Conservation (phyloP, 805 yeast genomes). For the Clavispora phyllophila region DNA sequence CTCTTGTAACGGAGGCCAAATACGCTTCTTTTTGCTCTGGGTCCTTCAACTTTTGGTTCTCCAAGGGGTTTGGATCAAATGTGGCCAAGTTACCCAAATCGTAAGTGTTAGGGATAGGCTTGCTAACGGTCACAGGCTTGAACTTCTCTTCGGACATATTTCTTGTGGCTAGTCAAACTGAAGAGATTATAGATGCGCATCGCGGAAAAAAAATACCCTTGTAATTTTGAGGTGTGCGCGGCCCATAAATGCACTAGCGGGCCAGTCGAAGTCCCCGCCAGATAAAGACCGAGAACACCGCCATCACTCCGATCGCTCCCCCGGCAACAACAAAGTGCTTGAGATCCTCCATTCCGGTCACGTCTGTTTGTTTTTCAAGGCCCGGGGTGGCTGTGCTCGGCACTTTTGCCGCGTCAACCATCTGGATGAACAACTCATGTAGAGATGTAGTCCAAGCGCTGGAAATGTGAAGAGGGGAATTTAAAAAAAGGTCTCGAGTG, state of each 20-base stretch:
- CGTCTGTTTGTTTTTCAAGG: constrained; percentile 56
- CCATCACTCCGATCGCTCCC: constrained; percentile 64
- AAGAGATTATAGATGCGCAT: constrained; percentile 14
- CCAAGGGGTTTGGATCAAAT: constrained; percentile 85
- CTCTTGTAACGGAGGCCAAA: constrained; percentile 69
- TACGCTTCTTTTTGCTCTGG: constrained; percentile 56
- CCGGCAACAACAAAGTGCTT: constrained; percentile 59
- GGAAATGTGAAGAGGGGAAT: constrained; percentile 86
- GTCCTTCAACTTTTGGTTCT: constrained; percentile 52
- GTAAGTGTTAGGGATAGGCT: constrained; percentile 81
- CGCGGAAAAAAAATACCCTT: constrained; percentile 6
- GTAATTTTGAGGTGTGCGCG: constrained; percentile 3
- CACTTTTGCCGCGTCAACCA: constrained; percentile 80
- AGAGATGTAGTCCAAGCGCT: constrained; percentile 86
- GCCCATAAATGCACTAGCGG: neutral
- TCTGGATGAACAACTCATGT: constrained; percentile 76
- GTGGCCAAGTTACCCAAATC: constrained; percentile 90
- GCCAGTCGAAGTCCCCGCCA: constrained; percentile 35
- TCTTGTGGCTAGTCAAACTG: constrained; percentile 1
- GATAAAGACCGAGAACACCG: constrained; percentile 59
- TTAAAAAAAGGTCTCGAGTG: constrained; percentile 58
- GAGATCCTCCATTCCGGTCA: constrained; percentile 43
- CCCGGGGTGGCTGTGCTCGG: constrained; percentile 81
- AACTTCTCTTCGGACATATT: constrained; percentile 20
- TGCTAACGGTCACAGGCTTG: constrained; percentile 83